phyloP scores from a whole-genome alignment of 164 flowering plant species.

The Chimonanthus praecox region DNA sequence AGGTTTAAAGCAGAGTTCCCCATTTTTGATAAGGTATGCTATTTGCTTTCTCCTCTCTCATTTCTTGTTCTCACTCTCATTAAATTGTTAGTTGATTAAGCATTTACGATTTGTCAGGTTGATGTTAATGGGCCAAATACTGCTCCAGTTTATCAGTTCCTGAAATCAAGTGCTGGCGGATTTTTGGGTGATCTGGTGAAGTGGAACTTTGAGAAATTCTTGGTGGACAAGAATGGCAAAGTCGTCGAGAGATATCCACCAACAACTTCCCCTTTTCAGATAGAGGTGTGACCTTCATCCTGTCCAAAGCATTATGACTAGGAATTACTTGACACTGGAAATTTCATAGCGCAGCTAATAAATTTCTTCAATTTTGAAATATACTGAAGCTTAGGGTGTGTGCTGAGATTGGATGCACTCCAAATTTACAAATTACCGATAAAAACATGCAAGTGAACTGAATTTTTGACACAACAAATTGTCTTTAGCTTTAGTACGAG shows the following conservation, averaged over 20 bases:
- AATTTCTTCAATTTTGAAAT: neutral
- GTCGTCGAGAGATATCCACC: constrained; percentile 88
- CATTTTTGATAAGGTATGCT: constrained; percentile 79
- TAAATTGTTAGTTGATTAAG: neutral
- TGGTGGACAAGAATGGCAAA: constrained; percentile 84
- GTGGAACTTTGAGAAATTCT: constrained; percentile 97
- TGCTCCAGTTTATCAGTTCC: constrained; percentile 85
- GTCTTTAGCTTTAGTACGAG: too few species aligned
- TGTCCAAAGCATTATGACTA: neutral
- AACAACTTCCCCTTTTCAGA: constrained; percentile 83
- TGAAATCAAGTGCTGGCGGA: constrained; percentile 80
- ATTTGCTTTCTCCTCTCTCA: neutral
- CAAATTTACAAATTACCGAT: neutral
- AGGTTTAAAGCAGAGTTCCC: constrained; percentile 91
- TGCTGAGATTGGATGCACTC: neutral
- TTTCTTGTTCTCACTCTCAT: neutral
- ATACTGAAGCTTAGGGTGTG: neutral
- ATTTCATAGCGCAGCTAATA: too few species aligned
- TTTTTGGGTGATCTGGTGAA: constrained; percentile 79
- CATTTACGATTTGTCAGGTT: constrained; percentile 32
- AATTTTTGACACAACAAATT: too few species aligned
- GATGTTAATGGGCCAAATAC: constrained; percentile 90
- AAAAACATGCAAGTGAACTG: too few species aligned
- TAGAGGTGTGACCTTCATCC: constrained; percentile 56
- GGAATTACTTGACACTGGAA: neutral